Evolutionary conservation across 2,329 filamentous ascomycete species (phyloP), one percentile per base, ranked within the genome.

Genomic region (Cordyceps fumosorosea): DNA sequence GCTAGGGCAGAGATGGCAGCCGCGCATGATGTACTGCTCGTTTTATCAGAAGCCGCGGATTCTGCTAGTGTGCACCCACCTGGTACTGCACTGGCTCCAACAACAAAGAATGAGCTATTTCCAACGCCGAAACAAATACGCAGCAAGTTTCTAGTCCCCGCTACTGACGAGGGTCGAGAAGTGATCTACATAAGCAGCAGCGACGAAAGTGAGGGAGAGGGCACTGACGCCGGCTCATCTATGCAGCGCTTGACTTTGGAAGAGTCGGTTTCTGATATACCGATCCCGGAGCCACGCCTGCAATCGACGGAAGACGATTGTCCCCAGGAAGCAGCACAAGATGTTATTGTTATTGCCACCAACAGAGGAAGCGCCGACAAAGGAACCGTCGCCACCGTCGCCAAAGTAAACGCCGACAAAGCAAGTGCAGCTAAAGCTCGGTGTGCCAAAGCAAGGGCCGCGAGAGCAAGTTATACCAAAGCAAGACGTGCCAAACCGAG

Each of bases 131-230:
- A 18, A 50, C 20, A 11, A 11, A 37, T n/a, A 59, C 22, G 24
- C 18, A 16, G 34, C 6, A 22, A 52, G 3, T 14, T 44, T 16
- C 18, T 5, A 2, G 22, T 34, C 40, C 14, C 34, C 22, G 22
- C 18, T 16, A 16, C 22, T 12, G 42, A 24, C 18, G 24, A 10
- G n/a, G 47, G 37, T 12, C 50, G 40, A 29, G 58, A 54, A 54
- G 10, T 47, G 8, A 60, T 60, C n/a, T 53, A 37, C 20, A 61
- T 61, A 40, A 44, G 48, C 5, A 55, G 51, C 51, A 55, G 29
- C 42, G 51, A 50, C 22, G 59, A 61, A 18, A 22, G 18, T 18
- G 47, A 52, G 4, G n/a, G 29, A 11, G n/a, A 26, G 6, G n/a
- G 47, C n/a, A 32, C 3, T 11, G 45, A 29, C 20, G 29, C 44